Evolutionary conservation across 306 rosid genomes (phyloP), one percentile per base, ranked within the genome.

Genomic region (Neltuma alba): DNA sequence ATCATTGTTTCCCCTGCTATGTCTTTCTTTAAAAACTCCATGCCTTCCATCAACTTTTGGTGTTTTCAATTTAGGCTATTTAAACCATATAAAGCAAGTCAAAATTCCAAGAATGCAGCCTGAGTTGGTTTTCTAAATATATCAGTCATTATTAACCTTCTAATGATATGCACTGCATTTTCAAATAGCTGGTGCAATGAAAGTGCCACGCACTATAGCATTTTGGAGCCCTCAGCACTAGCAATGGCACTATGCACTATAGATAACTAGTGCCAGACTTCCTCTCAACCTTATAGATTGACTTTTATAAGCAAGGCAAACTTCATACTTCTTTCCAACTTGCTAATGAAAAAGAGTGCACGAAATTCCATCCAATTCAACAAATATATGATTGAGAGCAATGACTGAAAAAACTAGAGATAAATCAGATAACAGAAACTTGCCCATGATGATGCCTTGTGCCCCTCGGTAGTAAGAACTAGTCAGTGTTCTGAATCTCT

Each of bases 381-480:
- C 47, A 36, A 62, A 66, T 70, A 62, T 54, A 61, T 30, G 12
- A 41, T 40, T 2, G 68, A 64, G 30, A 55, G 30, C 42, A 37
- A 25, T 23, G 55, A 52, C 55, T 47, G 10, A 31, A 65, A 52
- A 61, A 52, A 15, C 28, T 28, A 14, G 72, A 40, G 34, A 37
- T 40, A 66, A 2, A 38, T 38, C 7, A 64, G 52, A 86, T 23
- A 79, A 38, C 42, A 79, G 70, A 75, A 76, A 88, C 88, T 76
- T 87, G 83, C 98, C 97, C 97, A 94, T 92, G 77, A 94, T 94
- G 85, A 94, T 87, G 72, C 97, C 98, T 85, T 92, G 98, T 18
- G 97, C 98, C 57, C 98, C 98, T 77, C 98, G 80, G 88, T 94
- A 94, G 83, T 94, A 94, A 63, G 98, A 94, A 76, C 97, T 94